Conservation (phyloP, 140 eudicot species). For the Ambrosia hybrid region DNA sequence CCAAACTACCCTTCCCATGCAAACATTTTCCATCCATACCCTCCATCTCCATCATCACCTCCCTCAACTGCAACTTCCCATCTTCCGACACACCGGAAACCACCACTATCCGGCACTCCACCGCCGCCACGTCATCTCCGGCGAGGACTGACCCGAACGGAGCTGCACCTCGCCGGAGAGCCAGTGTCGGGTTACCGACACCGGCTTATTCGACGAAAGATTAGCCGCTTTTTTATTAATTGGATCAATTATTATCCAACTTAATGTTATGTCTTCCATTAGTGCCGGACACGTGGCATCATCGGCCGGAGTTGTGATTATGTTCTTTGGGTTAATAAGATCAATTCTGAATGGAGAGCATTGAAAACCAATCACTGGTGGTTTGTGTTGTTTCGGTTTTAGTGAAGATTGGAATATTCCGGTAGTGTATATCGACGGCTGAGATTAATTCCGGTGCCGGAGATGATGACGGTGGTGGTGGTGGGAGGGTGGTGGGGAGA, state of each 20-base stretch:
- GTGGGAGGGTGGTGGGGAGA: too few relatives aligned
- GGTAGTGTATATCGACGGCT: too few relatives aligned
- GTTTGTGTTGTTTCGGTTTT: slow-evolving; percentile 43
- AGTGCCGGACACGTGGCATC: slow-evolving; percentile 45
- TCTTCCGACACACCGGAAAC: slow-evolving; percentile 63
- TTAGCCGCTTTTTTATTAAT: slow-evolving; percentile 40
- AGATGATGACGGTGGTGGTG: too few relatives aligned
- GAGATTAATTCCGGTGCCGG: too few relatives aligned
- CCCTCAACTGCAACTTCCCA: slow-evolving; percentile 66
- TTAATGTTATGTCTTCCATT: slow-evolving; percentile 42
- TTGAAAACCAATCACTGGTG: slow-evolving; percentile 54
- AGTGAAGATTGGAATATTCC: too few relatives aligned
- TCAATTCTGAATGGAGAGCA: slow-evolving; percentile 86
- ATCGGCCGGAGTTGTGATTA: slow-evolving; percentile 41
- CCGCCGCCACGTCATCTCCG: slow-evolving; percentile 23
- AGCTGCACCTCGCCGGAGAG: slow-evolving; percentile 68
- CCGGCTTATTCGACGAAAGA: slow-evolving; percentile 64
- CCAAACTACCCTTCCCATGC: slow-evolving; percentile 80
- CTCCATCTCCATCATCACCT: slow-evolving; percentile 67
- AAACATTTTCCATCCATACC: slow-evolving; percentile 72
- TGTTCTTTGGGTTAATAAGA: slow-evolving; percentile 69
- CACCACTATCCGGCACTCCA: slow-evolving; percentile 58
- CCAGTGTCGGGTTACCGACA: slow-evolving; percentile 74
- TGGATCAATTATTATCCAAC: slow-evolving; percentile 75
- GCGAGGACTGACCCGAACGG: slow-evolving; percentile 46